Conservation (phyloP, 73 alveolate species). For the Paramecium sexaurelia region DNA sequence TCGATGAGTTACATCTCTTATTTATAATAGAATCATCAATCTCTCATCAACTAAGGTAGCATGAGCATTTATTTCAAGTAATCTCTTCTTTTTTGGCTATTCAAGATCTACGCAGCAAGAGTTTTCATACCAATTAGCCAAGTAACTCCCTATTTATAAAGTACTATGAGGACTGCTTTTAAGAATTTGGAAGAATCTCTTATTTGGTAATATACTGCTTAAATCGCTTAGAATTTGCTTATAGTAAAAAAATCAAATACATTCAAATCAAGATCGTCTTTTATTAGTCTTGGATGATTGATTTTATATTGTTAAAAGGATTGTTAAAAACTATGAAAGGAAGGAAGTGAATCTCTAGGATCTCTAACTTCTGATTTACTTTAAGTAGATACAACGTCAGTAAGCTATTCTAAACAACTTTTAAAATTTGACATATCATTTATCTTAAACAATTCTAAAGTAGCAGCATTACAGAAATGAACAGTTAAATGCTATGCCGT, state of each 20-base stretch:
- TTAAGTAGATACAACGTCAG: background rate
- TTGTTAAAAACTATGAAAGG: constrained; percentile 15
- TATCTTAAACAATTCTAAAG: background rate
- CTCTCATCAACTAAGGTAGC: constrained; percentile 4
- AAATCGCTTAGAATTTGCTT: constrained; percentile 36
- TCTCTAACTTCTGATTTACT: background rate
- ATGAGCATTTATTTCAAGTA: constrained; percentile 1
- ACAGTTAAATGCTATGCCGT: background rate
- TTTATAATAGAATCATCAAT: constrained; percentile 1
- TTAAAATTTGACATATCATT: background rate
- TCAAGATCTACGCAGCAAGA: background rate
- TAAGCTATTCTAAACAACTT: background rate
- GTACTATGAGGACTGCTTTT: background rate
- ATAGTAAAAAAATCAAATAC: background rate
- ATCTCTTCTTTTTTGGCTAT: background rate
- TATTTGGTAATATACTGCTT: background rate
- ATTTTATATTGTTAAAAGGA: background rate
- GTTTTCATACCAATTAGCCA: constrained; percentile 30
- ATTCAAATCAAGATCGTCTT: background rate
- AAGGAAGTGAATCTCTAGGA: constrained; percentile 38
- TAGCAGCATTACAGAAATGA: constrained; percentile 21
- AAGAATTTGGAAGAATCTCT: background rate
- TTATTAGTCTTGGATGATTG: background rate
- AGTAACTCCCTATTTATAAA: background rate
- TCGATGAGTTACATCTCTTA: constrained; percentile 55